Evolutionary conservation across 129 eudicot species (phyloP).

Genomic region (Pulicaria dysenterica): DNA sequence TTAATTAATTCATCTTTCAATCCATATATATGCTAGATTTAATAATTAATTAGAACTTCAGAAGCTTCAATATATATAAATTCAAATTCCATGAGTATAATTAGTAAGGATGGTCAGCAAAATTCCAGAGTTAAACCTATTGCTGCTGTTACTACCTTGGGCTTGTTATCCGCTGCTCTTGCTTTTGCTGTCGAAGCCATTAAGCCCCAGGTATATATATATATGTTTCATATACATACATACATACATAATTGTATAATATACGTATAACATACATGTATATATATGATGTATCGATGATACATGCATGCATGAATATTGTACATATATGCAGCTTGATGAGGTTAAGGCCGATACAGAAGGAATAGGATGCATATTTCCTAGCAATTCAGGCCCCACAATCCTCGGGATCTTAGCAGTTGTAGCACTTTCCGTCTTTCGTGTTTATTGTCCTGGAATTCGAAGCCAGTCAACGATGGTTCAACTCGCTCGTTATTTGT

Average conservation of each 20-base stretch:
- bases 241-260: no score
- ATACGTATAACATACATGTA: no score
- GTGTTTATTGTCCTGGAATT: conserved; percentile 23
- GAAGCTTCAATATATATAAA: no score
- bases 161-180: conserved; percentile 15
- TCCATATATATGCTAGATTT: no score
- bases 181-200: conserved; percentile 23
- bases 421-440: conserved; percentile 14
- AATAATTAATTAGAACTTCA: no score
- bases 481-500: conserved; percentile 27
- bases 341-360: background rate
- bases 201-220: conserved; percentile 3
- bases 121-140: background rate
- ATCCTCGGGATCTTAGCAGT: background rate
- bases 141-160: background rate
- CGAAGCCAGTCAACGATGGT: background rate
- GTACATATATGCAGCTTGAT: background rate
- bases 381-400: background rate
- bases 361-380: conserved; percentile 7
- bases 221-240: no score
- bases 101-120: background rate
- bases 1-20: no score
- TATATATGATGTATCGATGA: background rate
- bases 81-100: no score
- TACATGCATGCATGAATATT: background rate